A percentile compares a stretch with the other conserved stretches of the same genome.
Evolutionary conservation across 2,329 filamentous ascomycete species (phyloP).

Genomic region (Fusarium nanum): DNA sequence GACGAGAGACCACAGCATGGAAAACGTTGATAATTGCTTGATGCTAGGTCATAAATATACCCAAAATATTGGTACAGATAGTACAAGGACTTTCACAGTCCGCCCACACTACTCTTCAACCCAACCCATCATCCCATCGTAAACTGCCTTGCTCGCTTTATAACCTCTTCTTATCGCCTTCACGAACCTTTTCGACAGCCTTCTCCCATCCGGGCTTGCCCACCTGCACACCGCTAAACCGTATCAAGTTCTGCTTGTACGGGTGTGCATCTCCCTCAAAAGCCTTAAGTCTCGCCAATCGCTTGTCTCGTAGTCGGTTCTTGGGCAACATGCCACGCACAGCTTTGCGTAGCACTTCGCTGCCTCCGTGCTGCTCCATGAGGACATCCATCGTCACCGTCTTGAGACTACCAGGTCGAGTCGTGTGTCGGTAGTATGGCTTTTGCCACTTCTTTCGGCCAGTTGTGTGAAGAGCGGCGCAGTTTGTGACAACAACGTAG

Average conservation of each 20-base stretch:
- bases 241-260: conserved; percentile 87
- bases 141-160: conserved; percentile 47
- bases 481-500: conserved; percentile 95
- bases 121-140: background rate
- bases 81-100: conserved; percentile 46
- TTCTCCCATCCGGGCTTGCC: conserved; percentile 66
- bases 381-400: conserved; percentile 93
- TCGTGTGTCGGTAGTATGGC: conserved; percentile 94
- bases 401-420: conserved; percentile 86
- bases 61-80: conserved; percentile 50
- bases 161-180: conserved; percentile 63
- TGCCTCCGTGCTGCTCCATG: conserved; percentile 93
- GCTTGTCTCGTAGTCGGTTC: conserved; percentile 89
- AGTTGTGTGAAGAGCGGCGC: conserved; percentile 85
- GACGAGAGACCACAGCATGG: conserved; percentile 1
- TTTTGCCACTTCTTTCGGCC: conserved; percentile 95
- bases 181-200: conserved; percentile 62
- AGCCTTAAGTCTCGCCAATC: conserved; percentile 89
- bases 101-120: conserved; percentile 34
- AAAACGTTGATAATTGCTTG: conserved; percentile 40
- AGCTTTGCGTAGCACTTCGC: conserved; percentile 89
- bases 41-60: conserved; percentile 46
- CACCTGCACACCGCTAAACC: conserved; percentile 71
- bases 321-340: conserved; percentile 98
- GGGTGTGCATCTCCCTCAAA: conserved; percentile 95